phyloP scores from a whole-genome alignment of 164 flowering plant genomes.

The Aristolochia californica region DNA sequence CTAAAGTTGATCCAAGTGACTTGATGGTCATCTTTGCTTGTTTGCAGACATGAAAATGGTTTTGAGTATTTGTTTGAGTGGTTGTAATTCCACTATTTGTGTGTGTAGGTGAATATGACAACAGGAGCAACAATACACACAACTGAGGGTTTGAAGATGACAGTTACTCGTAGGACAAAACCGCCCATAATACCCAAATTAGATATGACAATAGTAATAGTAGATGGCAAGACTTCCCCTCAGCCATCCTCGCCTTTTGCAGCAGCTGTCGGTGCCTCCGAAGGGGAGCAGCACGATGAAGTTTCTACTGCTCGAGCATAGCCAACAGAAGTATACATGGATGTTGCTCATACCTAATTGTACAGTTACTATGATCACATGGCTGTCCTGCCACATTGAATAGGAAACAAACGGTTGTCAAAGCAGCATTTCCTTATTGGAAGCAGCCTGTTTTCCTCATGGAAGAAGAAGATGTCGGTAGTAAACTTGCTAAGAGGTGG shows the following conservation, averaged over 20 bases:
- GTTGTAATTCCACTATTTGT: neutral
- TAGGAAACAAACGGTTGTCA: neutral
- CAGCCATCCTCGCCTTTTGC: conserved; percentile 12
- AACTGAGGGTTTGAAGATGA: conserved; percentile 81
- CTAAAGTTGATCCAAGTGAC: no score
- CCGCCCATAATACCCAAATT: conserved; percentile 53
- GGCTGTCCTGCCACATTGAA: no score
- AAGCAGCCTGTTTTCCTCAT: no score
- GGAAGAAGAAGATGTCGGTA: no score
- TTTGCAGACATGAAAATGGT: no score
- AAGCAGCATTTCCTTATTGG: neutral
- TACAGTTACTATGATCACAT: no score
- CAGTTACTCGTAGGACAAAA: conserved; percentile 51
- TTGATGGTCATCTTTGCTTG: no score
- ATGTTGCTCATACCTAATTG: neutral
- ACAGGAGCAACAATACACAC: conserved; percentile 98
- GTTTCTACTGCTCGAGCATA: neutral
- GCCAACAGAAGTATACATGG: neutral
- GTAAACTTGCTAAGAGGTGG: no score
- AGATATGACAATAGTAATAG: conserved; percentile 21
- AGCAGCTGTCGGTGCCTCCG: conserved; percentile 4
- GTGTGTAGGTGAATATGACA: conserved; percentile 69
- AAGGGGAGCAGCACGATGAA: conserved; percentile 8
- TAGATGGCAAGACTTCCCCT: conserved; percentile 15
- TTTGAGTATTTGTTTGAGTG: no score